These are phyloP conservation scores for Solanum lycopersicoides DNA, from an alignment of 257 asterid genomes.

Conservation along the genomic window DNA sequence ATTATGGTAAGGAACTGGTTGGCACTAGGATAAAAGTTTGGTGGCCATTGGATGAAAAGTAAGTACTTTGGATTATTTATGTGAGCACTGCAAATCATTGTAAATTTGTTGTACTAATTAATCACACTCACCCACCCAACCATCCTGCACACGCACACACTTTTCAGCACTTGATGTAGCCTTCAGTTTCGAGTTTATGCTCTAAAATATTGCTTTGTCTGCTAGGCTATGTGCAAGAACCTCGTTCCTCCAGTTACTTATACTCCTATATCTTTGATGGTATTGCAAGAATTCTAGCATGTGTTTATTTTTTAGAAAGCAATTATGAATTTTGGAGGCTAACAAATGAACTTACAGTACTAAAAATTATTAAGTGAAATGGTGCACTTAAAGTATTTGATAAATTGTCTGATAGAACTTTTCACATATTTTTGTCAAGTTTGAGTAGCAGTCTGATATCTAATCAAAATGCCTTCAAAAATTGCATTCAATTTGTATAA, in stretches of 20 bases:
- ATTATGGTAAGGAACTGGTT: conserved; percentile 31
- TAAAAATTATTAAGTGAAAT: no score
- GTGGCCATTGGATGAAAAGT: conserved; percentile 39
- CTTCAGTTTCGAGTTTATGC: not conserved
- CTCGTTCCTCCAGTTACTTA: not conserved
- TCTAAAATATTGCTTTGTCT: not conserved
- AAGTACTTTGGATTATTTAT: conserved; percentile 5
- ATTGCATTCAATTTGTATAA: no score
- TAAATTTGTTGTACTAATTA: not conserved
- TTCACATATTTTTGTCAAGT: no score
- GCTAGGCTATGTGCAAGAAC: not conserved
- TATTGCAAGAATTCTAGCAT: not conserved
- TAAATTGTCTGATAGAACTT: no score
- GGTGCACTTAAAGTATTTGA: no score
- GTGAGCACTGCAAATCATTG: not conserved
- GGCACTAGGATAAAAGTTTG: conserved; percentile 39
- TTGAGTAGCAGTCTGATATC: no score
- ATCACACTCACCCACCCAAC: not conserved
- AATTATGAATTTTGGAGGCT: no score
- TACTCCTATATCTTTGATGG: not conserved
- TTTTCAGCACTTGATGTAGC: not conserved
- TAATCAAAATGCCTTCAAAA: no score
- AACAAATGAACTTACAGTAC: no score
- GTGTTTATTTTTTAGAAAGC: not conserved
- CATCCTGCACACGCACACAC: not conserved